These are phyloP conservation scores for Inga leiocalycina DNA, from an alignment of 306 rosid species.

Conservation along the genomic window DNA sequence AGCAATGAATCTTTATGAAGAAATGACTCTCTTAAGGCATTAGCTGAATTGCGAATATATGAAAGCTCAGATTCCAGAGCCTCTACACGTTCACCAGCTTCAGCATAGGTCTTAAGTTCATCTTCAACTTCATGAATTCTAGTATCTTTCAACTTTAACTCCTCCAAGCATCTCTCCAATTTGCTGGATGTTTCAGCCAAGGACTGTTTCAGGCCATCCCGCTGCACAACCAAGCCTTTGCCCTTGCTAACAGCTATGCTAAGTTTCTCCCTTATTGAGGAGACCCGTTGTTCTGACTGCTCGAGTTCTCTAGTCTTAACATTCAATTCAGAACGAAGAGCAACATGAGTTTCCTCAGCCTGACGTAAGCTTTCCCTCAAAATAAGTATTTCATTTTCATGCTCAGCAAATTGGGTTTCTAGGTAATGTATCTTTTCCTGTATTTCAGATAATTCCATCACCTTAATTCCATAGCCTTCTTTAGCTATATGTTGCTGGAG, in stretches of 20 bases:
- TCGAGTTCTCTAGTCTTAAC: slow-evolving; percentile 72
- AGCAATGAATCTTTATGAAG: slow-evolving; percentile 95
- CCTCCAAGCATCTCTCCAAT: slow-evolving; percentile 83
- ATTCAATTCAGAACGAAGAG: slow-evolving; percentile 55
- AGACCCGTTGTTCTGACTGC: slow-evolving; percentile 83
- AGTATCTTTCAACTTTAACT: slow-evolving; percentile 71
- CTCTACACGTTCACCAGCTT: slow-evolving; percentile 93
- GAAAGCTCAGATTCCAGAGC: slow-evolving; percentile 98
- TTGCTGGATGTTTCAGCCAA: slow-evolving; percentile 80
- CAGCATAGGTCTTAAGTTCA: slow-evolving; percentile 77
- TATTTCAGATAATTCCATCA: slow-evolving; percentile 57
- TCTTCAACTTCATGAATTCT: slow-evolving; percentile 79
- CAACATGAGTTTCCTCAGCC: slow-evolving; percentile 64
- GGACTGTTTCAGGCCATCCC: slow-evolving; percentile 86
- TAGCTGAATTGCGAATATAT: slow-evolving; percentile 96
- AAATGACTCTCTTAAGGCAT: slow-evolving; percentile 94
- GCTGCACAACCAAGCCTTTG: slow-evolving; percentile 89
- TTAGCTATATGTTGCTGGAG: slow-evolving; percentile 52
- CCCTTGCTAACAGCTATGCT: slow-evolving; percentile 97
- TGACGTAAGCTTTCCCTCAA: slow-evolving; percentile 79
- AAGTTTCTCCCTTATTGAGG: slow-evolving; percentile 87
- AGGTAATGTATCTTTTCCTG: slow-evolving; percentile 56
- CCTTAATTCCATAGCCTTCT: slow-evolving; percentile 54
- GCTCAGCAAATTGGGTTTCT: slow-evolving; percentile 57
- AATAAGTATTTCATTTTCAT: slow-evolving; percentile 67